These are phyloP conservation scores for Colletotrichum lentis DNA, from an alignment of 2,329 filamentous ascomycete genomes.

Conservation along the genomic window DNA sequence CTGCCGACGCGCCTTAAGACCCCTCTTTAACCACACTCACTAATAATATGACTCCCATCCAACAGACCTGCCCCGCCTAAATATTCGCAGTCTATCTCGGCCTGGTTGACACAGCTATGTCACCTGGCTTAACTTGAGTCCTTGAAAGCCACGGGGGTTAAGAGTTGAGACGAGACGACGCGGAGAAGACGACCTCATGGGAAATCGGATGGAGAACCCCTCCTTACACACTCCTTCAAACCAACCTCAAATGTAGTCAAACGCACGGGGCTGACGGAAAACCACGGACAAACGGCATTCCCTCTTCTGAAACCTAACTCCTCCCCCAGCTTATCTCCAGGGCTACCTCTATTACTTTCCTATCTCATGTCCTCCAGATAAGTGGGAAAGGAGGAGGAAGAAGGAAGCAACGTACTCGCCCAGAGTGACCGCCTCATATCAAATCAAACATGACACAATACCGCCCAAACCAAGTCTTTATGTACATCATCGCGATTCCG, in stretches of 20 bases:
- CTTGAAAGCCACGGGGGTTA: background rate
- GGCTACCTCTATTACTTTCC: background rate
- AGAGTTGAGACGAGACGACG: background rate
- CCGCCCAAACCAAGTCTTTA: background rate
- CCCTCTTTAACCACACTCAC: background rate
- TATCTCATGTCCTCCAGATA: background rate
- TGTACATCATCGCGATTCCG: background rate
- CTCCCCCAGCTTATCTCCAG: conserved; percentile 7
- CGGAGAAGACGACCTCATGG: background rate
- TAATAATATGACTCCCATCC: conserved; percentile 4
- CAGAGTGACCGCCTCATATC: background rate
- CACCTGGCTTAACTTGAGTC: background rate
- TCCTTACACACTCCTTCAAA: conserved; percentile 26
- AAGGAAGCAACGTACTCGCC: background rate
- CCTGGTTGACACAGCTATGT: background rate
- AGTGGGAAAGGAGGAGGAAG: background rate
- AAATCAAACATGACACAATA: conserved; percentile 19
- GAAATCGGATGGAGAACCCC: conserved; percentile 12
- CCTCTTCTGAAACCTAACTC: conserved; percentile 22
- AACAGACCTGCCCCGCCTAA: conserved; percentile 48
- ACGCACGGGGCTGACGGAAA: conserved; percentile 18
- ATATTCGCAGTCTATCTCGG: background rate
- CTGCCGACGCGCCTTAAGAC: background rate
- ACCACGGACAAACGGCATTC: conserved; percentile 14
- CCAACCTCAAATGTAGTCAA: conserved; percentile 1